phyloP scores from a whole-genome alignment of 2,329 filamentous ascomycete species.

The Tolypocladium tundrense region DNA sequence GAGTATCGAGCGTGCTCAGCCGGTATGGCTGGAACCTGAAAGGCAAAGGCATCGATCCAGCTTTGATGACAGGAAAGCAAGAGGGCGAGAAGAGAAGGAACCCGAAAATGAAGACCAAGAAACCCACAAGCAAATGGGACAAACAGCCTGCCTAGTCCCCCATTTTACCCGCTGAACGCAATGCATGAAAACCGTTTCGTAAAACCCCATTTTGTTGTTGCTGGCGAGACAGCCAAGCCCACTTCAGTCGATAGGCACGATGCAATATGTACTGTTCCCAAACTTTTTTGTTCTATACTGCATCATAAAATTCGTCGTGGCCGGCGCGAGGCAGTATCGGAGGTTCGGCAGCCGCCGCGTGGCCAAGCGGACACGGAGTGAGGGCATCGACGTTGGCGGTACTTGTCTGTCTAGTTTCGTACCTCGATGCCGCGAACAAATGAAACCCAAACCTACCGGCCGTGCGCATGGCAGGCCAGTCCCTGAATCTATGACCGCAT shows the following conservation, averaged over 20 bases:
- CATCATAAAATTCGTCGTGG: slow-evolving; percentile 6
- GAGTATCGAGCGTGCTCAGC: neutral
- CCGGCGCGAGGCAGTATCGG: neutral
- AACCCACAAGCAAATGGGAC: neutral
- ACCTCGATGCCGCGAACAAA: neutral
- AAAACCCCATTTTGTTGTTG: slow-evolving; percentile 16
- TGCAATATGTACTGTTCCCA: slow-evolving; percentile 18
- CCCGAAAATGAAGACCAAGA: slow-evolving; percentile 7
- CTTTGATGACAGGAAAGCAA: neutral
- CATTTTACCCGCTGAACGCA: slow-evolving; percentile 25
- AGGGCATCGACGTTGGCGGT: too few species aligned
- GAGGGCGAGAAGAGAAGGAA: slow-evolving; percentile 1
- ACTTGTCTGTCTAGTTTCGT: neutral
- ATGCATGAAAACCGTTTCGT: slow-evolving; percentile 28
- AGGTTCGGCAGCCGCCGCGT: neutral
- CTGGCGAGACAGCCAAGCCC: slow-evolving; percentile 10
- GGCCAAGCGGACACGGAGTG: neutral
- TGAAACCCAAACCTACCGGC: neutral
- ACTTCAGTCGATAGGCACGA: slow-evolving; percentile 13
- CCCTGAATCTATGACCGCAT: neutral
- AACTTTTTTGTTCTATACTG: slow-evolving; percentile 11
- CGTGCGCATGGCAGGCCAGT: neutral
- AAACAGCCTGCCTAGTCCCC: slow-evolving; percentile 6
- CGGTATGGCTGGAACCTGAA: neutral
- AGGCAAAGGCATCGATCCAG: neutral